Base-by-base conservation (phyloP, 2,329 filamentous ascomycete genomes). In the Cladosporium oxysporum region DNA sequence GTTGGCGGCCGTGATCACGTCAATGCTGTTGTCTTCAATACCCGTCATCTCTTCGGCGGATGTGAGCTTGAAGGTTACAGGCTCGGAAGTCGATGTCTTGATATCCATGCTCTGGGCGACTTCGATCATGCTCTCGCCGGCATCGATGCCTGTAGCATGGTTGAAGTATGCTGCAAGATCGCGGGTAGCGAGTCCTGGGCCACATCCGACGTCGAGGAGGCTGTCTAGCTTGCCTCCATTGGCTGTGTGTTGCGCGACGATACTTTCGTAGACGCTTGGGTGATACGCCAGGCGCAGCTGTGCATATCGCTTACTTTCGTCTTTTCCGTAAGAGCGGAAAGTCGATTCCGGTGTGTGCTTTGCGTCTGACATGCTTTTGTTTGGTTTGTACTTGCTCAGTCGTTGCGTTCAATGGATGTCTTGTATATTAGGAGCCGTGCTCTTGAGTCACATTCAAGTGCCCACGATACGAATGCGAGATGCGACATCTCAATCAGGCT, bases 141-240 rank as follows among this genome's bases (percentile, higher is more conserved):
- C 79, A 67, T 88, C 86, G 14, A 85, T 70, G 5, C 84, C 87
- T 18, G 83, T 74, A 8, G 77, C 82, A 29, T 77, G 72, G 0
- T 71, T 65, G 70, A 88, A 88, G 37, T 77, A 77, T 0, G 75
- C 73, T 0, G 82, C 81, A 1, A 88, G 77, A 5, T 76, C 77
- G 2, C 81, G 79, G 0, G 79, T 79, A 0, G 82, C 83, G 14
- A 74, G 81, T 4, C 86, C 86, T 0, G 86, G 85, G 0, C 86
- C 85, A 70, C 84, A 87, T 35, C 86, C 86, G 6, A 88, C 75
- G 67, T 89, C 86, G 14, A 87, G 71, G 2, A 75, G 77, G 33
- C 76, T 71, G 28, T 88, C 85, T 12, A 87, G 71, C 2, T 74
- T 76, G 33, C 76, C 71, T 31, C 82, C 81, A 0, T 79, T 82